Percentiles rank a stretch among this genome's conserved stretches.
Evolutionary conservation across 257 asterid species (phyloP).

Genomic region (Thymus mandschuricus): DNA sequence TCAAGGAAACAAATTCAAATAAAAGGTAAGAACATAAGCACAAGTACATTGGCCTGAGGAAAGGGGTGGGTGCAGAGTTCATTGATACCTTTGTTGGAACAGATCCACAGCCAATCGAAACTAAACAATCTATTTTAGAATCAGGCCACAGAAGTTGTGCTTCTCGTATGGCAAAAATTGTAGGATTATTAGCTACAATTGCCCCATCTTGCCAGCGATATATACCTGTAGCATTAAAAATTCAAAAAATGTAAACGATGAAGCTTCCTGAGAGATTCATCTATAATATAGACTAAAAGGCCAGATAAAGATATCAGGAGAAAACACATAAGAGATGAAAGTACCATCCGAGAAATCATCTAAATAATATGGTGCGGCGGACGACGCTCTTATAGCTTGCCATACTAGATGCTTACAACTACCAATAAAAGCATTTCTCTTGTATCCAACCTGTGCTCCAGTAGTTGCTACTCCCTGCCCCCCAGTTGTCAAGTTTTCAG

Average conservation of each 20-base stretch:
- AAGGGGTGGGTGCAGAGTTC: neutral
- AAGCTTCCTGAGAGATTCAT: slow-evolving; percentile 31
- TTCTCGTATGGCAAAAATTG: slow-evolving; percentile 91
- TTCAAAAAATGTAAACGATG: slow-evolving; percentile 22
- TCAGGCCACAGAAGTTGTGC: slow-evolving; percentile 99
- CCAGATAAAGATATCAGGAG: slow-evolving; percentile 13
- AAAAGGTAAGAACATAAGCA: too few relatives aligned
- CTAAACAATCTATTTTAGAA: slow-evolving; percentile 89
- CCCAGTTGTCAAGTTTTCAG: slow-evolving; percentile 69
- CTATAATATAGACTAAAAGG: slow-evolving; percentile 27
- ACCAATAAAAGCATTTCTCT: slow-evolving; percentile 87
- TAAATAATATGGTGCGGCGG: slow-evolving; percentile 98
- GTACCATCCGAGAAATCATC: slow-evolving; percentile 98
- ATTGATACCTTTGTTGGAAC: slow-evolving; percentile 85
- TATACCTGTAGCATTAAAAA: slow-evolving; percentile 49
- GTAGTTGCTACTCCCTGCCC: slow-evolving; percentile 66
- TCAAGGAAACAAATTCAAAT: neutral
- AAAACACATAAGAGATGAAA: slow-evolving; percentile 23
- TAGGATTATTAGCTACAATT: slow-evolving; percentile 97
- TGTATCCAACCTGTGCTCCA: slow-evolving; percentile 81
- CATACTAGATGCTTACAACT: slow-evolving; percentile 96
- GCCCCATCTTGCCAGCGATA: slow-evolving; percentile 99
- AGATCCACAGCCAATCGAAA: slow-evolving; percentile 96
- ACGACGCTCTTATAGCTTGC: slow-evolving; percentile 99
- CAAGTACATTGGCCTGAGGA: neutral